These are phyloP conservation scores for Thermomucor indicae-seudaticae DNA, from an alignment of 371 early-diverging fungal species.

Conservation along the genomic window DNA sequence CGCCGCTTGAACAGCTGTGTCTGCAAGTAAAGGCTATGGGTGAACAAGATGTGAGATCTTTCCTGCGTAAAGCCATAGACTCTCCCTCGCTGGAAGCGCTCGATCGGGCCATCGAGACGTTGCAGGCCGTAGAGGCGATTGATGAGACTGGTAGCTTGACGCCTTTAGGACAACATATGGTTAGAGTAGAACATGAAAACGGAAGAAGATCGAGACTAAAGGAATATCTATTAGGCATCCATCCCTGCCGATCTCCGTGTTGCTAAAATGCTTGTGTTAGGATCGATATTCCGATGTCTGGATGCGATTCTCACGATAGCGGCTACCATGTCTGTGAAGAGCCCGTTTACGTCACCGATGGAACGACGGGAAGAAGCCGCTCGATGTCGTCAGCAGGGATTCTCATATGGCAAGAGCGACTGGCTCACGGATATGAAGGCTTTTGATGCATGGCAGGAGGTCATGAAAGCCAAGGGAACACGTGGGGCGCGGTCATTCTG, in stretches of 20 bases:
- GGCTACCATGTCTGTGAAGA: constrained; percentile 70
- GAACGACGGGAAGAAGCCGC: constrained; percentile 63
- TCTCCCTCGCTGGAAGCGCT: constrained; percentile 71
- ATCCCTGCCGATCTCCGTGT: constrained; percentile 89
- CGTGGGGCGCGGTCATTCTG: constrained; percentile 30
- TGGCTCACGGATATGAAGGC: constrained; percentile 67
- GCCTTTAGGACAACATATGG: constrained; percentile 83
- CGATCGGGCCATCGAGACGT: constrained; percentile 50
- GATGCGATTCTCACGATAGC: constrained; percentile 82
- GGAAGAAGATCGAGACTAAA: no score
- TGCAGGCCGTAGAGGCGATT: constrained; percentile 59
- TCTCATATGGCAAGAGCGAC: constrained; percentile 62
- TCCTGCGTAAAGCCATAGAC: constrained; percentile 66
- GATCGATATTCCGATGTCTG: constrained; percentile 76
- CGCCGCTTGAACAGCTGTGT: constrained; percentile 80
- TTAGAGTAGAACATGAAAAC: no score
- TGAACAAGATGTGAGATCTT: constrained; percentile 47
- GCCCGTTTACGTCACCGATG: constrained; percentile 65
- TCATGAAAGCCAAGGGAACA: constrained; percentile 25
- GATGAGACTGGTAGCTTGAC: constrained; percentile 64
- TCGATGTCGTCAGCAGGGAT: constrained; percentile 49
- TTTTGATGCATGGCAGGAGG: constrained; percentile 58
- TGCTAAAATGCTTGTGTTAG: constrained; percentile 85
- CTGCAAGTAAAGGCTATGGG: constrained; percentile 78
- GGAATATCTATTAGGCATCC: constrained; percentile 40